phyloP scores from a whole-genome alignment of 805 yeast genomes.

The Candida peoriensis region DNA sequence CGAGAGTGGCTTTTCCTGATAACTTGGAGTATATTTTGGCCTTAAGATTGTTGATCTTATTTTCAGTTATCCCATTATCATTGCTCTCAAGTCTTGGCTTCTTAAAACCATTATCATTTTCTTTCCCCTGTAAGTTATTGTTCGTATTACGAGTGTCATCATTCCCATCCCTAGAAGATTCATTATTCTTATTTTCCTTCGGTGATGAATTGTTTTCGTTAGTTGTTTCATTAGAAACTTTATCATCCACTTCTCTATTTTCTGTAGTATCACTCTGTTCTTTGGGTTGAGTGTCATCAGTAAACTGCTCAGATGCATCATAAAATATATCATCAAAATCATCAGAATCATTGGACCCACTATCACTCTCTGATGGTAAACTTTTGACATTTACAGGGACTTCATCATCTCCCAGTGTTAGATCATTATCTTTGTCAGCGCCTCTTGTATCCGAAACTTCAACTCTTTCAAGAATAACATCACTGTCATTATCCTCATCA shows the following conservation, averaged over 20 bases:
- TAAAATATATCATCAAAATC: slow-evolving; percentile 6
- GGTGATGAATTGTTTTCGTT: no score
- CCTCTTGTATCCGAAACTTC: neutral
- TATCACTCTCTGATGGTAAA: slow-evolving; percentile 16
- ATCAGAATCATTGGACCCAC: slow-evolving; percentile 1
- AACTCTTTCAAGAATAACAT: neutral
- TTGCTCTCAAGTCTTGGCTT: neutral
- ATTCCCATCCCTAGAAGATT: neutral
- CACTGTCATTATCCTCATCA: neutral
- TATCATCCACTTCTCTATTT: no score
- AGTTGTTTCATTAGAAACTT: no score
- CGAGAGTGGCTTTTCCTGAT: slow-evolving; percentile 18
- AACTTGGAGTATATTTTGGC: slow-evolving; percentile 24
- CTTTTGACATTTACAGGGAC: slow-evolving; percentile 27
- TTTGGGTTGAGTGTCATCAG: neutral
- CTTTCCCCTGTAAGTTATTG: neutral
- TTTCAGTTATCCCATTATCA: neutral
- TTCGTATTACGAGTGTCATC: neutral
- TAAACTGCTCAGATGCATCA: slow-evolving; percentile 5
- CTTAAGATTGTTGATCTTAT: slow-evolving; percentile 1
- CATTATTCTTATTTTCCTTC: neutral
- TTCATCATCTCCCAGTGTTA: slow-evolving; percentile 11
- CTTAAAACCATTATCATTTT: neutral
- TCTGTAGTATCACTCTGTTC: no score
- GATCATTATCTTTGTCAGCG: slow-evolving; percentile 9